Evolutionary conservation across 345 rosid species (phyloP).

Genomic region (Tarenaya hassleriana): DNA sequence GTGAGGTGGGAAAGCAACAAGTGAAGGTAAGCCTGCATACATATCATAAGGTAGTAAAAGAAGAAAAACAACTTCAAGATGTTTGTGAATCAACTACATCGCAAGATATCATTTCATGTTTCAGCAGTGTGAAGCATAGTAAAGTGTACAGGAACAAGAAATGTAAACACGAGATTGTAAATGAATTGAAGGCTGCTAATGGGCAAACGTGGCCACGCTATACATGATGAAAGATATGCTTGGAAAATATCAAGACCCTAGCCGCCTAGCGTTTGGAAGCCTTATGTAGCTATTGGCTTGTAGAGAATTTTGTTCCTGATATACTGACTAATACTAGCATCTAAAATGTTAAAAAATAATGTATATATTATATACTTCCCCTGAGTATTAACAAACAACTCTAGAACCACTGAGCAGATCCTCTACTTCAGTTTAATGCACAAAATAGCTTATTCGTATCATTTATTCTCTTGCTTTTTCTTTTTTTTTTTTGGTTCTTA

Average conservation of each 20-base stretch:
- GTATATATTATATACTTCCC: conserved; percentile 10
- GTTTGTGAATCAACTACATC: conserved; percentile 1
- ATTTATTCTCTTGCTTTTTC: not conserved
- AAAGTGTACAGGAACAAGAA: not conserved
- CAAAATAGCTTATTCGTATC: not conserved
- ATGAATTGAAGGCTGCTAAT: no score
- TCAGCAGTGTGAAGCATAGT: conserved; percentile 3
- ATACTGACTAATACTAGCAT: not conserved
- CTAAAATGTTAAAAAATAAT: conserved; percentile 1
- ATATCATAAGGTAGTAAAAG: conserved; percentile 26
- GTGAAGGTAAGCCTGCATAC: conserved; percentile 69
- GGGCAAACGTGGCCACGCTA: no score
- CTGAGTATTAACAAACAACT: not conserved
- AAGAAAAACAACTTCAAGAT: conserved; percentile 11
- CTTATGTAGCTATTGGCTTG: no score
- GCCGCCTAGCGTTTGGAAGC: no score
- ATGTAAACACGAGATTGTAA: not conserved
- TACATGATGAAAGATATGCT: no score
- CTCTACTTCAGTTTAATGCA: conserved; percentile 8
- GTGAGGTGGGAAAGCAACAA: conserved; percentile 62
- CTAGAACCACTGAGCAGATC: conserved; percentile 9
- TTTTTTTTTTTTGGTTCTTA: conserved; percentile 3
- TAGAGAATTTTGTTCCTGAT: no score
- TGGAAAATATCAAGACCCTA: no score
- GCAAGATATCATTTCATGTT: not conserved